phyloP scores from a whole-genome alignment of 768 basidiomycete species.

The Multifurca ochricompacta region DNA sequence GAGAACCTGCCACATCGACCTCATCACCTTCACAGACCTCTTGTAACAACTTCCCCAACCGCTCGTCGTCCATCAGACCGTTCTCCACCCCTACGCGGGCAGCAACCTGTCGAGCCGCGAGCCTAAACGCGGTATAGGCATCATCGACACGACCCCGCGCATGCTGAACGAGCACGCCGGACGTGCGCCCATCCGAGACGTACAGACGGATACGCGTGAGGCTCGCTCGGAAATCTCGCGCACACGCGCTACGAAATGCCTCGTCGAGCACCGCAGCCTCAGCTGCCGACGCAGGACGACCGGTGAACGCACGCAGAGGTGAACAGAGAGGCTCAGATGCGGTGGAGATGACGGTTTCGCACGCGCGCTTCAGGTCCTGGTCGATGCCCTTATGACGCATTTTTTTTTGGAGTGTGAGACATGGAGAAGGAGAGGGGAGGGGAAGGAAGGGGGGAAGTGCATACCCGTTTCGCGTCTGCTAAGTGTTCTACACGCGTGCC shows the following conservation, averaged over 20 bases:
- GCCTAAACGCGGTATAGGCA: conserved; percentile 66
- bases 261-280: conserved; percentile 42
- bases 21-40: conserved; percentile 12
- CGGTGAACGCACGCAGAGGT: conserved; percentile 58
- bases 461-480: conserved; percentile 65
- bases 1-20: neutral
- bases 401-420: too few relatives aligned
- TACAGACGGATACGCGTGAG: conserved; percentile 63
- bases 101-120: conserved; percentile 46
- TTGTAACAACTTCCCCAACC: conserved; percentile 26
- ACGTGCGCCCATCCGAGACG: conserved; percentile 73
- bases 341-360: conserved; percentile 72
- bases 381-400: conserved; percentile 97
- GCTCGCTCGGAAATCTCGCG: conserved; percentile 46
- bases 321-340: conserved; percentile 51
- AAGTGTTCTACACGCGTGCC: conserved; percentile 58
- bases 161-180: conserved; percentile 69
- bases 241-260: conserved; percentile 47
- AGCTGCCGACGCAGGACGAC: conserved; percentile 47
- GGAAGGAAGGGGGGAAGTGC: conserved; percentile 19
- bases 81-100: conserved; percentile 29
- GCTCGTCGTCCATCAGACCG: conserved; percentile 29
- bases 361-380: conserved; percentile 72
- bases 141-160: conserved; percentile 67
- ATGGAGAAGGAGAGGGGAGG: neutral